Evolutionary conservation across 2,329 filamentous ascomycete genomes (phyloP).

Genomic region (Trichoderma afroharzianum): DNA sequence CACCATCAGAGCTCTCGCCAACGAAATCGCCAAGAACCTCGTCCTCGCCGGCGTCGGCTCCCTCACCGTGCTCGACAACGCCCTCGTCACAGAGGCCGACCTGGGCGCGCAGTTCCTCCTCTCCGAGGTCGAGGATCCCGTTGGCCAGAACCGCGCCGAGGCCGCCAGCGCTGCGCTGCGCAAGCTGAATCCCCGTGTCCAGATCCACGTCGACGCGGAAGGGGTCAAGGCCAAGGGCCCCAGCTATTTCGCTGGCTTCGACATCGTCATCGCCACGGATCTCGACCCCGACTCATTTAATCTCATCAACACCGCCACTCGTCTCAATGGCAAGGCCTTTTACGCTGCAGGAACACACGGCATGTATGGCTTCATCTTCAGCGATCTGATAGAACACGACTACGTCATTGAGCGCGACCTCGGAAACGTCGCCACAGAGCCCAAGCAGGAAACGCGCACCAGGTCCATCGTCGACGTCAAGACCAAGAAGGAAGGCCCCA

Average conservation of each 20-base stretch:
- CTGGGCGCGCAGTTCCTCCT: constrained; percentile 82
- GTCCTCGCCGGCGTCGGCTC: constrained; percentile 90
- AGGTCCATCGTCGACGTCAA: constrained; percentile 69
- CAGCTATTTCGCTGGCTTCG: constrained; percentile 74
- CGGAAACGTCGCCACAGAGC: constrained; percentile 64
- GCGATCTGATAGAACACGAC: constrained; percentile 84
- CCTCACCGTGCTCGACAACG: constrained; percentile 81
- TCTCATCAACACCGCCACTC: constrained; percentile 81
- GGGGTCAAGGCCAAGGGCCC: constrained; percentile 65
- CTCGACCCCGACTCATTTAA: constrained; percentile 71
- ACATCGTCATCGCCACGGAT: constrained; percentile 87
- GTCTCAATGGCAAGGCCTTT: constrained; percentile 73
- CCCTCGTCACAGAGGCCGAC: constrained; percentile 71
- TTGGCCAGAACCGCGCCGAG: constrained; percentile 82
- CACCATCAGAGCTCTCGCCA: constrained; percentile 80
- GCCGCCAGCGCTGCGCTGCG: constrained; percentile 74
- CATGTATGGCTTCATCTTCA: constrained; percentile 92
- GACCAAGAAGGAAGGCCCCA: constrained; percentile 64
- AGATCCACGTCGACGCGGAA: constrained; percentile 65
- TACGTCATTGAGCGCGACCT: constrained; percentile 84
- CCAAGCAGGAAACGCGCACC: constrained; percentile 69
- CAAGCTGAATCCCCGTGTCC: constrained; percentile 86
- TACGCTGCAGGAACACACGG: constrained; percentile 87
- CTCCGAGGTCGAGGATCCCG: constrained; percentile 53
- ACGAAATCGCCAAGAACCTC: constrained; percentile 96